phyloP scores from a whole-genome alignment of 2,329 filamentous ascomycete species.

The Xenosphaeropsis pyriputrescens region DNA sequence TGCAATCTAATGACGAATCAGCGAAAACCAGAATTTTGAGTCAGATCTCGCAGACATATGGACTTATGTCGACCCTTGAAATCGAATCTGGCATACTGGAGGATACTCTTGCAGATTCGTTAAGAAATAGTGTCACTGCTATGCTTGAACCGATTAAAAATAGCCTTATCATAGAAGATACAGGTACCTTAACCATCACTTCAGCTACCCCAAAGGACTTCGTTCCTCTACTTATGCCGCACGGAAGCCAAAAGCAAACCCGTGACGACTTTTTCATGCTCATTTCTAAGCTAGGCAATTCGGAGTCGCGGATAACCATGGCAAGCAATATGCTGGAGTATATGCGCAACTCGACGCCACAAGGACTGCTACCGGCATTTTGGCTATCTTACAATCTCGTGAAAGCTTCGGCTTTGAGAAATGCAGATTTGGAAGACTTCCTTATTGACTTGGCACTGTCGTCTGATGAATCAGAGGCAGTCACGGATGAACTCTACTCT shows the following conservation, averaged over 20 bases:
- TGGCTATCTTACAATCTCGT: constrained; percentile 70
- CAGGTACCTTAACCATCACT: constrained; percentile 8
- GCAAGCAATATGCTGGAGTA: constrained; percentile 51
- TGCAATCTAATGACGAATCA: constrained; percentile 75
- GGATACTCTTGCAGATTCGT: constrained; percentile 47
- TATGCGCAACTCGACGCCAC: constrained; percentile 39
- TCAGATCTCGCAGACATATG: constrained; percentile 62
- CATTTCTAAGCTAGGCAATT: constrained; percentile 35
- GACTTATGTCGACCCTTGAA: constrained; percentile 46
- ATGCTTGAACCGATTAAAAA: not conserved
- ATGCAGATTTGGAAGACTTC: constrained; percentile 48
- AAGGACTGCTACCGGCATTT: constrained; percentile 52
- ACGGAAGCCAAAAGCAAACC: constrained; percentile 52
- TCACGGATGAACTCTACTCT: constrained; percentile 44
- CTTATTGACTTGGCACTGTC: constrained; percentile 36
- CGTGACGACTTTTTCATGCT: constrained; percentile 42
- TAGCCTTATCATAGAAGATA: constrained; percentile 6
- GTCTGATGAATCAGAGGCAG: constrained; percentile 24
- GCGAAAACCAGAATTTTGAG: constrained; percentile 57
- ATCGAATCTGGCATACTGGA: constrained; percentile 53
- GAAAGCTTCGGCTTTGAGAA: constrained; percentile 35
- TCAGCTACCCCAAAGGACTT: constrained; percentile 25
- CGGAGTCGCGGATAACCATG: constrained; percentile 44
- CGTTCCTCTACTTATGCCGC: constrained; percentile 42
- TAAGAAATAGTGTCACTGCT: constrained; percentile 58